Percentiles rank a stretch among this genome's conserved stretches.
These are phyloP conservation scores for Ramalina peruviana DNA, from an alignment of 495 filamentous ascomycete species.

Conservation along the genomic window DNA sequence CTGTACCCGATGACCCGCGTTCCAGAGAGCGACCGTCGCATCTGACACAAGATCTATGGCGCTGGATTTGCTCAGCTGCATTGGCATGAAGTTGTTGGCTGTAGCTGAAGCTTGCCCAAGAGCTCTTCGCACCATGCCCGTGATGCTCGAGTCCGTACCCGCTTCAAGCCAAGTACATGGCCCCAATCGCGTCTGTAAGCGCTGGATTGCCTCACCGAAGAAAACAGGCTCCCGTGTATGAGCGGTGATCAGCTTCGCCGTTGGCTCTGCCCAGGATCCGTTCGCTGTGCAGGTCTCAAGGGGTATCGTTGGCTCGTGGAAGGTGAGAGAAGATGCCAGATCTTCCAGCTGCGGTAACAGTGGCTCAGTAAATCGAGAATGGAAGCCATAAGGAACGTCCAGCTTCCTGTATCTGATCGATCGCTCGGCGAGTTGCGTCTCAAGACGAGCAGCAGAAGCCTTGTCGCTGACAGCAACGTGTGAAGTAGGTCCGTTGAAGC, in stretches of 20 bases:
- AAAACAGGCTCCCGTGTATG: conserved; percentile 29
- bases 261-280: conserved; percentile 5
- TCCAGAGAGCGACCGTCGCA: conserved; percentile 22
- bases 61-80: conserved; percentile 7
- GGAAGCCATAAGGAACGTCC: conserved; percentile 34
- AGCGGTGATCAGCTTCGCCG: conserved; percentile 12
- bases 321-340: conserved; percentile 17
- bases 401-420: conserved; percentile 23
- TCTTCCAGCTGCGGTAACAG: conserved; percentile 19
- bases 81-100: conserved; percentile 2
- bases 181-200: conserved; percentile 15
- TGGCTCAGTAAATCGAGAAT: conserved; percentile 31
- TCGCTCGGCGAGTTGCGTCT: conserved; percentile 4
- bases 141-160: conserved; percentile 22
- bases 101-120: conserved; percentile 4
- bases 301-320: conserved; percentile 18
- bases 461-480: conserved; percentile 26
- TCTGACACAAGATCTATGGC: conserved; percentile 7
- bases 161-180: conserved; percentile 28
- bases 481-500: conserved; percentile 30
- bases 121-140: conserved; percentile 19
- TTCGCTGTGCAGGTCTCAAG: conserved; percentile 17
- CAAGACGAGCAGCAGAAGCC: conserved; percentile 20
- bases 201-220: conserved; percentile 26
- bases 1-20: conserved; percentile 11